Base-by-base conservation (phyloP, 164 flowering plant genomes). In the Stephania yunnanensis region DNA sequence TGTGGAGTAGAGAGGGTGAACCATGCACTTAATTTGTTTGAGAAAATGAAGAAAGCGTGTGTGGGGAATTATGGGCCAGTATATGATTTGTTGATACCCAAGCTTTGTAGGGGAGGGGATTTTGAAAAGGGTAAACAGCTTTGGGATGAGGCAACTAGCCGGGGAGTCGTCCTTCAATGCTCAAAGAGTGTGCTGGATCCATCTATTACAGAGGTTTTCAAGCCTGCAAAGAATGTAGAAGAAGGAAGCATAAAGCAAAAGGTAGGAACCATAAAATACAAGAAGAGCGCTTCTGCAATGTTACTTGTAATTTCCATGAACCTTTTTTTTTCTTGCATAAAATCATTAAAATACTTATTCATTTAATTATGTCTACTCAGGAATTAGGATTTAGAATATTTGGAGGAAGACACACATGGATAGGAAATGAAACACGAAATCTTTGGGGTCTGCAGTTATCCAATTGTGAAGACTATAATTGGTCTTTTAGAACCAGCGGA, bases 51-150 rank as follows among this genome's bases (percentile, higher is more conserved):
- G 85, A 84, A 76, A 74, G 82, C 66, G 75, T 77, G 76, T 13
- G 53, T 81, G 72, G 92, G 87, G 46, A 87, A 84, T 42, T 88
- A 82, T 86, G 93, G 91, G 5, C 87, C 89, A 30, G 85, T 86
- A n/a, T 92, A 92, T 85, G 91, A 92, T 82, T 71, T 92, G 80
- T 81, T 92, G 42, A 92, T 92, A 82, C 83, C 86, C n/a, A 89
- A 89, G 81, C 84, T 92, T 36, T 92, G 95, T 79, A 84, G 78
- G 68, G 82, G 81, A 13, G 97, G 97, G 15, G 84, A 89, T 29
- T 92, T 89, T 77, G 88, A 82, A 20, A 93, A 85, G 83, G 95
- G 90, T 52, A 85, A 75, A 73, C 83, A 89, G 80, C 90, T 93
- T 4, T 91, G 93, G 97, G 89, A 88, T 48, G 95, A 93, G 79